phyloP scores from a whole-genome alignment of 2,329 filamentous ascomycete genomes.

The Apiospora hydei region DNA sequence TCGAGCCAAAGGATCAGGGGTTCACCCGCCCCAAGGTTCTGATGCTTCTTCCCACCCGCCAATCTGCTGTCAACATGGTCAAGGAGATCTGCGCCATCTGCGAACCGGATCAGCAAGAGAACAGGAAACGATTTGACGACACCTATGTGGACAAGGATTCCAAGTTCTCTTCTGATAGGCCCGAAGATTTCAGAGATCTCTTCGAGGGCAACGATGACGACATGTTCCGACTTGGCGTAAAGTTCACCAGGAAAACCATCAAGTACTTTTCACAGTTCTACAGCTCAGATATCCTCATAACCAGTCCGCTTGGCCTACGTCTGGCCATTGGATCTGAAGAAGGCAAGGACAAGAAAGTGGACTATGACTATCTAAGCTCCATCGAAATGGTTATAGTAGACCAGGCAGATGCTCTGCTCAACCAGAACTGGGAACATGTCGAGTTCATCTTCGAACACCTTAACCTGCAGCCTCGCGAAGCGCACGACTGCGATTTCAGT shows the following conservation, averaged over 20 bases:
- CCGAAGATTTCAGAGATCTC: slow-evolving; percentile 85
- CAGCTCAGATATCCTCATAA: slow-evolving; percentile 92
- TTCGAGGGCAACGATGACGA: slow-evolving; percentile 97
- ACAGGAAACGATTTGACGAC: slow-evolving; percentile 90
- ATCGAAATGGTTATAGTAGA: slow-evolving; percentile 91
- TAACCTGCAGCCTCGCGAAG: slow-evolving; percentile 87
- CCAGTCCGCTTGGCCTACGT: slow-evolving; percentile 86
- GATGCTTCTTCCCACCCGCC: slow-evolving; percentile 86
- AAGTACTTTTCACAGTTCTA: slow-evolving; percentile 97
- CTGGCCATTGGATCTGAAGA: slow-evolving; percentile 87
- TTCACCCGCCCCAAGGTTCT: slow-evolving; percentile 95
- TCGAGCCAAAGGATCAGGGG: slow-evolving; percentile 88
- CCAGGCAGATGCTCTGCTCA: slow-evolving; percentile 89
- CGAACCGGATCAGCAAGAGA: slow-evolving; percentile 90
- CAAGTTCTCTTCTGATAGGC: slow-evolving; percentile 75
- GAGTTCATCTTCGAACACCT: slow-evolving; percentile 91
- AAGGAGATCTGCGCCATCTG: slow-evolving; percentile 79
- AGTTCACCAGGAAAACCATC: slow-evolving; percentile 94
- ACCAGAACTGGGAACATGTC: slow-evolving; percentile 99
- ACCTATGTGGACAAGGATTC: slow-evolving; percentile 75
- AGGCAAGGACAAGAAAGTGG: slow-evolving; percentile 69
- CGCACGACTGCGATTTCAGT: slow-evolving; percentile 92
- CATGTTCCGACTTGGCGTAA: slow-evolving; percentile 94
- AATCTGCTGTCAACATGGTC: slow-evolving; percentile 81
- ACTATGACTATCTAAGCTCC: slow-evolving; percentile 91